Evolutionary conservation across 2,329 filamentous ascomycete genomes (phyloP).

Genomic region (Mycosphaerella sp.): DNA sequence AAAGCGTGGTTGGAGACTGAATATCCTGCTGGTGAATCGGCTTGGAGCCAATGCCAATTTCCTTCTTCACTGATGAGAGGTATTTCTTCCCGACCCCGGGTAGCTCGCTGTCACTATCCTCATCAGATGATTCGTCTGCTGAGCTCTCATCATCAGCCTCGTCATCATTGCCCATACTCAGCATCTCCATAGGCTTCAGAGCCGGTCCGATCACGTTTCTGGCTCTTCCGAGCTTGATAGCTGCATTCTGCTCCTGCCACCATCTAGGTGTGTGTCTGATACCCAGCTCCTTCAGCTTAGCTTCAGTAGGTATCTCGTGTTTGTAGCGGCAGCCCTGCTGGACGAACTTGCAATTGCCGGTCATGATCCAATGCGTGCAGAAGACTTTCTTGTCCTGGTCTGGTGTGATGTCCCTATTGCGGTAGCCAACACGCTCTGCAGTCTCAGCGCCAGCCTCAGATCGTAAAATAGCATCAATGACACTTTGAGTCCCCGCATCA

Average conservation of each 20-base stretch:
- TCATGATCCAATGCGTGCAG: conserved; percentile 85
- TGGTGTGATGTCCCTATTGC: conserved; percentile 27
- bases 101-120: neutral
- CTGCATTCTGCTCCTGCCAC: conserved; percentile 47
- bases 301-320: conserved; percentile 78
- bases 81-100: neutral
- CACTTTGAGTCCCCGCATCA: conserved; percentile 21
- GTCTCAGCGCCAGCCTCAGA: conserved; percentile 26
- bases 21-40: neutral
- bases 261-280: conserved; percentile 53
- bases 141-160: conserved; percentile 17
- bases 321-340: conserved; percentile 85
- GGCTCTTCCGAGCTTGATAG: conserved; percentile 25
- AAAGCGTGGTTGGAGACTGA: conserved; percentile 10
- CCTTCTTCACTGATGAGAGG: neutral
- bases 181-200: conserved; percentile 23
- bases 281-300: conserved; percentile 63
- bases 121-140: neutral
- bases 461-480: conserved; percentile 30
- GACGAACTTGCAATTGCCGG: conserved; percentile 75
- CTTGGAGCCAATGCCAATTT: conserved; percentile 1
- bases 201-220: conserved; percentile 15
- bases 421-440: conserved; percentile 29
- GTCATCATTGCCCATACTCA: conserved; percentile 20
- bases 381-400: conserved; percentile 60